Conservation (phyloP, 768 basidiomycete genomes). For the Kwoniella newhampshirensis region DNA sequence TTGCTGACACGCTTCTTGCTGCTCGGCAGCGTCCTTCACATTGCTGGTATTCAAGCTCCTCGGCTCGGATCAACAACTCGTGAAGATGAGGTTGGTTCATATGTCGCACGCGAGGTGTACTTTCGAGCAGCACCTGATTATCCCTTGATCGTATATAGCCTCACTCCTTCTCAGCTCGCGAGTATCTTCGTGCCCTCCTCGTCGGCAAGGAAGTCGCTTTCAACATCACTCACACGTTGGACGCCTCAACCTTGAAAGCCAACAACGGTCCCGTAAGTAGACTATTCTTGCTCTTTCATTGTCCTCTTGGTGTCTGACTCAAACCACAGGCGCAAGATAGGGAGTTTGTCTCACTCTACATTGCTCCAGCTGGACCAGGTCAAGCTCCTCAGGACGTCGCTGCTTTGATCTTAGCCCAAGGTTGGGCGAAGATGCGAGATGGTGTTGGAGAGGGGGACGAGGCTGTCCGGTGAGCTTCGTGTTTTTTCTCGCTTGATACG, state of each 20-base stretch:
- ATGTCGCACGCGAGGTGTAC: neutral
- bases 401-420: slow-evolving; percentile 65
- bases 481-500: neutral
- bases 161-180: slow-evolving; percentile 89
- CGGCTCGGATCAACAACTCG: slow-evolving; percentile 76
- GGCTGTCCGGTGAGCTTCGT: slow-evolving; percentile 40
- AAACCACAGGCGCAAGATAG: slow-evolving; percentile 28
- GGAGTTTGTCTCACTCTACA: slow-evolving; percentile 49
- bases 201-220: slow-evolving; percentile 92
- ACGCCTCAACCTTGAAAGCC: slow-evolving; percentile 44
- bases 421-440: slow-evolving; percentile 94
- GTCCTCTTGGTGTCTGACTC: neutral
- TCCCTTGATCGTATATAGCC: slow-evolving; percentile 60
- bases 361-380: slow-evolving; percentile 50
- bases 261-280: slow-evolving; percentile 61
- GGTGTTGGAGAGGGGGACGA: slow-evolving; percentile 58
- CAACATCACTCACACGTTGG: slow-evolving; percentile 73
- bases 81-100: slow-evolving; percentile 73
- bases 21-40: slow-evolving; percentile 70
- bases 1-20: neutral
- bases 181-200: slow-evolving; percentile 77
- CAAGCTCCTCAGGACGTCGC: slow-evolving; percentile 52
- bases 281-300: neutral
- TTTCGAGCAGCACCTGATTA: slow-evolving; percentile 1
- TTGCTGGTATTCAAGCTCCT: slow-evolving; percentile 83